Base-by-base conservation (phyloP, 2,329 filamentous ascomycete genomes). In the Penicillium sp. region DNA sequence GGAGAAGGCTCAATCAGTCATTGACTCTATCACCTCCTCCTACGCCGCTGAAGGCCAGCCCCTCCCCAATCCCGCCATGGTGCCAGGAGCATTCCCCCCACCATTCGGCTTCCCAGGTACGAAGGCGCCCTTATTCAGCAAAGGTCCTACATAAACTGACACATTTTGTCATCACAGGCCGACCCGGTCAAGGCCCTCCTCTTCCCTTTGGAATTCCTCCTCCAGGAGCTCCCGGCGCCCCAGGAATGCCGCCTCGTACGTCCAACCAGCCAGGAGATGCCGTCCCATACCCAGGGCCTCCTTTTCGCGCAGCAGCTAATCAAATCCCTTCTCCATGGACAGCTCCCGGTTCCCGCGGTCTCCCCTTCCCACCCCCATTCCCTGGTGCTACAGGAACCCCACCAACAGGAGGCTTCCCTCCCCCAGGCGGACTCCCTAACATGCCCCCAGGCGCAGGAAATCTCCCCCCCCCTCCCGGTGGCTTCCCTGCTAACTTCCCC, bases 1-100 rank as follows among this genome's bases (percentile, higher is more conserved):
- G 77, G 95, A 98, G 79, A 96, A 98, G 80, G 93, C 95, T 58
- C 95, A 99, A 78, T 95, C 90, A 49, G 95, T 99, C 68, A 99
- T 99, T 74, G 95, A 99, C 80, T 93, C 90, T 68, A 99, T 99
- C 77, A 98, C 95, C 43, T 91, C 88, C 44, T 96, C 93, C 39
- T 98, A 99, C 79, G 91, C 90, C 63, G 92, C 91, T 66, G 95
- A 96, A 79, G 95, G 95, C 69, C 92, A 97, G 76, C 87, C 89
- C 63, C 86, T 87, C 70, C 86, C 87, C 60, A 97, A 96, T 76
- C 93, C 90, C 51, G 91, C 95, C 86, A 86, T 93, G 76, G 87
- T 87, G 71, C 85, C 71, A 4, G 75, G 74, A 46, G 79, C 78
- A 53, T 77, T 76, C 63, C 76, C 76, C 42, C 79, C 82, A 73